phyloP scores from a whole-genome alignment of 306 rosid species.

The Acacia crassicarpa region DNA sequence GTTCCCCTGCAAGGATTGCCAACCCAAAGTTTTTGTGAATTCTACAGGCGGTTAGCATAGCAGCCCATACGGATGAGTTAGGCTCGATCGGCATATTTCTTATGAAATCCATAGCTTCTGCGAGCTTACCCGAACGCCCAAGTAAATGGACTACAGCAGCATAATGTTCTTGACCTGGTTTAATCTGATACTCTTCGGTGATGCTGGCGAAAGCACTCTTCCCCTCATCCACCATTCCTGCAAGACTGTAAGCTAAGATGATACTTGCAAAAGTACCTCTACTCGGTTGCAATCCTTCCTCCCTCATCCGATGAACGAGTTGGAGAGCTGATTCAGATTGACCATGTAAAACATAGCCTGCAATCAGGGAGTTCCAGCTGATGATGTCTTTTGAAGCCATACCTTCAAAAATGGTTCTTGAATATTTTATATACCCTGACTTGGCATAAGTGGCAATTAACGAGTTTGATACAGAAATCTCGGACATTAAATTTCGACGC shows the following conservation, averaged over 20 bases:
- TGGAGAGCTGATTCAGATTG: slow-evolving; percentile 57
- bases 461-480: slow-evolving; percentile 61
- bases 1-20: slow-evolving; percentile 65
- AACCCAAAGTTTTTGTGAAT: slow-evolving; percentile 60
- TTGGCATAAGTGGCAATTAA: slow-evolving; percentile 81
- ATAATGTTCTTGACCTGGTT: slow-evolving; percentile 78
- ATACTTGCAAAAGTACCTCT: slow-evolving; percentile 80
- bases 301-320: slow-evolving; percentile 67
- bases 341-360: slow-evolving; percentile 78
- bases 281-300: slow-evolving; percentile 58
- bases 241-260: slow-evolving; percentile 71
- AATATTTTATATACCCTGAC: slow-evolving; percentile 69
- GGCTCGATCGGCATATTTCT: slow-evolving; percentile 77
- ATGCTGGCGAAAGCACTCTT: slow-evolving; percentile 61
- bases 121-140: slow-evolving; percentile 86
- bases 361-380: slow-evolving; percentile 82
- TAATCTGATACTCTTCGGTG: slow-evolving; percentile 54
- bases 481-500: slow-evolving; percentile 64
- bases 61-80: slow-evolving; percentile 66
- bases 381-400: slow-evolving; percentile 70
- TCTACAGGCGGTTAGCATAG: slow-evolving; percentile 77
- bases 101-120: slow-evolving; percentile 70
- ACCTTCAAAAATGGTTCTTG: slow-evolving; percentile 67
- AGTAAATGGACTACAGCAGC: slow-evolving; percentile 70
- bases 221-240: slow-evolving; percentile 72